Conservation (phyloP, 768 basidiomycete genomes). For the Suillus cothurnatus region DNA sequence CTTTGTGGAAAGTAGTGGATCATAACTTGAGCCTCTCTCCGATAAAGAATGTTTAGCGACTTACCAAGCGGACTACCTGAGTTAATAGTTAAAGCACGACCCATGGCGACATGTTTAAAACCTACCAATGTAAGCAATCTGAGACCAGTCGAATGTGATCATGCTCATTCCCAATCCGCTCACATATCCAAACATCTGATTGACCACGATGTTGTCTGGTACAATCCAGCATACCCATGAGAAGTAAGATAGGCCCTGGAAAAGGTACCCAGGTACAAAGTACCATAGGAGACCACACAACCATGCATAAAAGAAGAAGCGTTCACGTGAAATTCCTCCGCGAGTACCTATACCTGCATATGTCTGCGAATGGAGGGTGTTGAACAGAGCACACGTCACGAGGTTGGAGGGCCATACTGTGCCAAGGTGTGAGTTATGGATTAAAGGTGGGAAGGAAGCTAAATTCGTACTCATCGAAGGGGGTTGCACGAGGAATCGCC, state of each 20-base stretch:
- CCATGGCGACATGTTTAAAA: neutral
- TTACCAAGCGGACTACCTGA: slow-evolving; percentile 60
- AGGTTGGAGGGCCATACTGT: slow-evolving; percentile 77
- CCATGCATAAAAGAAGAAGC: slow-evolving; percentile 52
- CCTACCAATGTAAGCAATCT: slow-evolving; percentile 45
- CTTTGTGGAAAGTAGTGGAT: neutral
- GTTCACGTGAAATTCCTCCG: slow-evolving; percentile 52
- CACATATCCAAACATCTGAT: slow-evolving; percentile 72
- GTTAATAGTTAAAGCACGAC: neutral
- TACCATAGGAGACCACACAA: slow-evolving; percentile 43
- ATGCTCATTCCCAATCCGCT: slow-evolving; percentile 66
- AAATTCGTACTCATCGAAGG: slow-evolving; percentile 54
- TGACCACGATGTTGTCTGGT: slow-evolving; percentile 68
- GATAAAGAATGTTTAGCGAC: neutral
- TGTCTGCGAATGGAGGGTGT: slow-evolving; percentile 65
- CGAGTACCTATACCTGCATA: slow-evolving; percentile 45
- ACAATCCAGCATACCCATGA: slow-evolving; percentile 68
- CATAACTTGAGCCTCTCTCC: neutral
- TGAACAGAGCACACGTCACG: slow-evolving; percentile 70
- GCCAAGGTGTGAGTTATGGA: slow-evolving; percentile 3
- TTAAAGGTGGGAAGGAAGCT: slow-evolving; percentile 3
- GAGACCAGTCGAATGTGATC: slow-evolving; percentile 82
- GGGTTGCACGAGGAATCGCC: slow-evolving; percentile 61
- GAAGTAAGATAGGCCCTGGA: slow-evolving; percentile 64
- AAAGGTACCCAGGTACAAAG: slow-evolving; percentile 74